Evolutionary conservation across 208 protist genomes (phyloP), one percentile per base, ranked within the genome.

Genomic region (Crithidia acanthocephali): DNA sequence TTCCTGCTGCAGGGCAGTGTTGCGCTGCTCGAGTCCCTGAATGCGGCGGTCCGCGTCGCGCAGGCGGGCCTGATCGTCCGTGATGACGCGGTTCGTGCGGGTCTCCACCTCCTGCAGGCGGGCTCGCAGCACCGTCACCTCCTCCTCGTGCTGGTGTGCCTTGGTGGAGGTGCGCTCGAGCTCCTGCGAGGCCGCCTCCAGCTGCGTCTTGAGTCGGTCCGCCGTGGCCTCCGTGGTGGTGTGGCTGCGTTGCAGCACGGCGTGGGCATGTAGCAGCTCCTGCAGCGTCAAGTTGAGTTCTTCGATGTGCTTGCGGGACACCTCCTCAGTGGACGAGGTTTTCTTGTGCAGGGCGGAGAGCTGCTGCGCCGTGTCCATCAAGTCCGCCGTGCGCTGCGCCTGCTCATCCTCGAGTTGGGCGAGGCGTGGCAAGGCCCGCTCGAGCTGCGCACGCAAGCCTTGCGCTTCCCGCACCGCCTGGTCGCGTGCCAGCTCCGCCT

Each of bases 351-450:
- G 68, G 13, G 75, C 78, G 42, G 76, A 80, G 35, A 90, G 70
- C 67, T 88, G 80, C 76, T 87, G 85, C 20, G 77, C 80, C 25
- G 85, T 80, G 42, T 91, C 88, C 61, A 87, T 73, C 28, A 90
- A 76, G 62, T 88, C 77, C 15, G 85, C 83, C 6, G 76, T 83
- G 55, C 74, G 83, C 53, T 63, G 35, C n/a, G 79, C 80, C 22
- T 74, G 73, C 23, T 87, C 87, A 22, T 80, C 60, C 72, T 93
- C 84, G 18, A 88, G 77, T 50, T 81, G 77, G 45, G 83, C 75
- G 7, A 92, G 77, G 16, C 84, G 75, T 0, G 84, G 81, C 61
- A 88, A 47, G 2, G 76, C 82, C 35, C 72, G 82, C 25, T 81
- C 76, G 5, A 93, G 78, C 62, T 77, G 75, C 33, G 76, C 62